phyloP scores from a whole-genome alignment of 1,139 yeast genomes.

The Geotrichum citri-aurantii region DNA sequence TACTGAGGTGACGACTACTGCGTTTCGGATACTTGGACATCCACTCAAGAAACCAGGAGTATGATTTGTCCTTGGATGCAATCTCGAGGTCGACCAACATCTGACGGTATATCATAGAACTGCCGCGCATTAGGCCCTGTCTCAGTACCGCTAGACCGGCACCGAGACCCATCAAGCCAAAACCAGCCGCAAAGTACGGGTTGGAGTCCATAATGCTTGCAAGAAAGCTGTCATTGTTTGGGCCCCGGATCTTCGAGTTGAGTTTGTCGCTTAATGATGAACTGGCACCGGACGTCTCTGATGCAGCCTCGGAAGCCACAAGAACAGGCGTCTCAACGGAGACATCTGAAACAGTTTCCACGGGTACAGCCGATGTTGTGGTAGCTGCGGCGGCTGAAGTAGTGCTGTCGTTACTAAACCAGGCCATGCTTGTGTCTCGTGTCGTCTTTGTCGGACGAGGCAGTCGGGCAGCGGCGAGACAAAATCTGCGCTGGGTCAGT shows the following conservation, averaged over 20 bases:
- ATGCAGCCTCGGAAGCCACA: not conserved
- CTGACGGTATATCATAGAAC: slow-evolving; percentile 70
- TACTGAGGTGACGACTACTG: slow-evolving; percentile 77
- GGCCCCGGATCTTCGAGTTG: slow-evolving; percentile 9
- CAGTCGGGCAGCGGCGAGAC: not conserved
- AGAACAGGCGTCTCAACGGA: not conserved
- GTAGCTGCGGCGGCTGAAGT: not conserved
- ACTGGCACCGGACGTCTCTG: not conserved
- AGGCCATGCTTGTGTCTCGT: slow-evolving; percentile 1
- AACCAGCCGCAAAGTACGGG: slow-evolving; percentile 94
- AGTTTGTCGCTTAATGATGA: slow-evolving; percentile 7
- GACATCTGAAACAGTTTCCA: not conserved
- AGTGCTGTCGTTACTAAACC: slow-evolving; percentile 1
- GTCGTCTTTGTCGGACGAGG: not conserved
- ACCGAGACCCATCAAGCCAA: slow-evolving; percentile 91
- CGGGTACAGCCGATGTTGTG: not conserved
- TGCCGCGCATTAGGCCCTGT: slow-evolving; percentile 57
- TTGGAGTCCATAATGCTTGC: slow-evolving; percentile 54
- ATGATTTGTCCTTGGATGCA: slow-evolving; percentile 89
- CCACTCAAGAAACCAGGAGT: slow-evolving; percentile 95
- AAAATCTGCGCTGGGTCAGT: not conserved
- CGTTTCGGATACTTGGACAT: slow-evolving; percentile 72
- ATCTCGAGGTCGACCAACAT: slow-evolving; percentile 88
- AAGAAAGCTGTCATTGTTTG: slow-evolving; percentile 15
- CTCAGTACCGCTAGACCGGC: slow-evolving; percentile 77